phyloP scores from a whole-genome alignment of 176 grass and related monocot genomes.

The Saccharum spontaneum region DNA sequence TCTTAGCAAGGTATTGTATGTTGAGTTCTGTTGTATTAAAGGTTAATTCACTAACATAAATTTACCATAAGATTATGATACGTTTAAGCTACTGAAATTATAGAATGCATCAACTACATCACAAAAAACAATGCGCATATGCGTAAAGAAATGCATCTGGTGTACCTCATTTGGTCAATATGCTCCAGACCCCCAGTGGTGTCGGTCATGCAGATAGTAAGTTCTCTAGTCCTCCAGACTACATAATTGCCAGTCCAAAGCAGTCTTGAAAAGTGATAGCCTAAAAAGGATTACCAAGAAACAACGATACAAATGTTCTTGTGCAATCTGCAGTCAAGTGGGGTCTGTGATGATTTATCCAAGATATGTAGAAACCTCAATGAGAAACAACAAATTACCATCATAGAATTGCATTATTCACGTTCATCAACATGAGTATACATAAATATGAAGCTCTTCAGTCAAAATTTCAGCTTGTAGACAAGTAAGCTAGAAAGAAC shows the following conservation, averaged over 20 bases:
- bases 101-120: not conserved
- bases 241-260: not conserved
- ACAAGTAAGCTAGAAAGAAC: conserved; percentile 39
- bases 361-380: not conserved
- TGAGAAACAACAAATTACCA: not conserved
- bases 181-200: not conserved
- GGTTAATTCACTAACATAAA: not conserved
- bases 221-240: not conserved
- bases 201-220: not conserved
- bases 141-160: conserved; percentile 7
- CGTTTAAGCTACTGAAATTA: not conserved
- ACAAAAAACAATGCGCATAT: not conserved
- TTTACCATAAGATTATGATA: not conserved
- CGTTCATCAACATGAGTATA: not conserved
- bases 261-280: not conserved
- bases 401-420: not conserved
- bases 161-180: conserved; percentile 26
- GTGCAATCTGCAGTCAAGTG: not conserved
- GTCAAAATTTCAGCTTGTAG: conserved; percentile 41
- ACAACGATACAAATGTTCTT: not conserved
- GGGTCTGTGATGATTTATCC: not conserved
- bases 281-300: not conserved
- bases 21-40: not conserved
- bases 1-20: not conserved
- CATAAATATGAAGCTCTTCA: conserved; percentile 19